Evolutionary conservation across 2,329 filamentous ascomycete species (phyloP).

Genomic region (Cytospora mali): DNA sequence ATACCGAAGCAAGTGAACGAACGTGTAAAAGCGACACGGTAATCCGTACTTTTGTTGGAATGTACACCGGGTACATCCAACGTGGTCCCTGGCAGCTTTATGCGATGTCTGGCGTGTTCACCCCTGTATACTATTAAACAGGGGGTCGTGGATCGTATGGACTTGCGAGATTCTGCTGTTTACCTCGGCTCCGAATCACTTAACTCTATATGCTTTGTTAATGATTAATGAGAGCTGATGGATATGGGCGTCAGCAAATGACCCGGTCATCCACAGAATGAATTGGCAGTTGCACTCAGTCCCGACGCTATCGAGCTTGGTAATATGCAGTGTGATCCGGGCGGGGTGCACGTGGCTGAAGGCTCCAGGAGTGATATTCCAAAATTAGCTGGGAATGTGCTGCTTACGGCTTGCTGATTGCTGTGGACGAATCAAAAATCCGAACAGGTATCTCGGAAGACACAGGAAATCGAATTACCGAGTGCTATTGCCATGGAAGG

Average conservation of each 20-base stretch:
- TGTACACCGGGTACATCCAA: not conserved
- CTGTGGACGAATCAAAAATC: constrained; percentile 17
- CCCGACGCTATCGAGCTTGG: constrained; percentile 28
- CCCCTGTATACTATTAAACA: constrained; percentile 13
- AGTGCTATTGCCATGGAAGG: constrained; percentile 12
- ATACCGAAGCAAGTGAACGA: not conserved
- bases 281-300: constrained; percentile 1
- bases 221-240: not conserved
- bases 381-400: constrained; percentile 11
- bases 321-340: constrained; percentile 32
- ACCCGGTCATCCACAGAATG: not conserved
- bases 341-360: constrained; percentile 33
- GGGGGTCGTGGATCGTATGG: constrained; percentile 2
- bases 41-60: constrained; percentile 2
- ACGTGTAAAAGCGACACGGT: not conserved
- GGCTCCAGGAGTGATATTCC: too few relatives aligned
- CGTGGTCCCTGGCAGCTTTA: not conserved
- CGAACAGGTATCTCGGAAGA: constrained; percentile 24
- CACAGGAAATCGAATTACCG: constrained; percentile 6
- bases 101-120: not conserved
- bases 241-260: constrained; percentile 13
- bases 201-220: not conserved
- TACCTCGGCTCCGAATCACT: constrained; percentile 6
- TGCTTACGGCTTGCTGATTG: not conserved
- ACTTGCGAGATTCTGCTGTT: constrained; percentile 10